A percentile compares a stretch with the other conserved stretches of the same genome.
phyloP scores from a whole-genome alignment of 306 rosid species.

The Medicago ruthenica region DNA sequence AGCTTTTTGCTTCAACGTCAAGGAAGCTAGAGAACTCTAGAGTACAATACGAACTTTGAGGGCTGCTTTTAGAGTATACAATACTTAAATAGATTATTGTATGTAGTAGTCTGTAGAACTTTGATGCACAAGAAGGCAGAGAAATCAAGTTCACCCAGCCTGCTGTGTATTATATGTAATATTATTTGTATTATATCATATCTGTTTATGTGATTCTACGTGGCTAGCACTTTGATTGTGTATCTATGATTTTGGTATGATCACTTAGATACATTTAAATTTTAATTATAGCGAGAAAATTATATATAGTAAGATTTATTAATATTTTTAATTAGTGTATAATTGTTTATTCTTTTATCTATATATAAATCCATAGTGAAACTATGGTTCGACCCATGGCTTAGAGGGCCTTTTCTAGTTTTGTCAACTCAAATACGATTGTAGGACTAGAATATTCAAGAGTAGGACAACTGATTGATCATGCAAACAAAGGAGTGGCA shows the following conservation, averaged over 20 bases:
- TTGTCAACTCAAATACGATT: too few relatives aligned
- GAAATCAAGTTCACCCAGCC: neutral
- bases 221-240: neutral
- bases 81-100: slow-evolving; percentile 18
- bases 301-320: too few relatives aligned
- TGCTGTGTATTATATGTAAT: slow-evolving; percentile 21
- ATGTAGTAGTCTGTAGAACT: slow-evolving; percentile 19
- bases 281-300: too few relatives aligned
- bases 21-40: slow-evolving; percentile 24
- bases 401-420: too few relatives aligned
- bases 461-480: too few relatives aligned
- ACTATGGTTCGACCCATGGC: too few relatives aligned
- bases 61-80: neutral
- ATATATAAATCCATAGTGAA: too few relatives aligned
- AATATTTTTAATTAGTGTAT: too few relatives aligned
- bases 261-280: too few relatives aligned
- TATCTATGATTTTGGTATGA: neutral
- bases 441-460: too few relatives aligned
- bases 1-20: slow-evolving; percentile 3
- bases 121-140: neutral
- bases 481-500: too few relatives aligned
- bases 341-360: too few relatives aligned
- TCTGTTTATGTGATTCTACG: neutral
- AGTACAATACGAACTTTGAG: neutral
- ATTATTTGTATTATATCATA: slow-evolving; percentile 15